Base-by-base conservation (phyloP, 257 asterid species). In the Paulownia fortunei region DNA sequence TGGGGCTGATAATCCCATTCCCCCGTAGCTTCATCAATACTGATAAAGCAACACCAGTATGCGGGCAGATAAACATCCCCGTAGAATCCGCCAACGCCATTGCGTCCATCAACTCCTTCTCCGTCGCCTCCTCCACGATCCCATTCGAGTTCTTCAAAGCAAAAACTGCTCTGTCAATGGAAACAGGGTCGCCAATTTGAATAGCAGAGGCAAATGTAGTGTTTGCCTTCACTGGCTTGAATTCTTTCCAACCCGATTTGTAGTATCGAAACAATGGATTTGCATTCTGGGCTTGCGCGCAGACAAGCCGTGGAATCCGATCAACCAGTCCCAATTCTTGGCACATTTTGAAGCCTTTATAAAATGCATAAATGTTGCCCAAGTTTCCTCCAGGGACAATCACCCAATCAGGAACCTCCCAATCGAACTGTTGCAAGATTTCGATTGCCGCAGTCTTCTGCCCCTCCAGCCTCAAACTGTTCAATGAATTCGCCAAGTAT, bases 341-440 rank as follows among this genome's bases (percentile, higher is more conserved):
- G 55, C 94, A 89, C 94, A 86, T 85, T 52, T 81, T 72, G 88
- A 89, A 89, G 0, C 92, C 92, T 65, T 89, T 89, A 73, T 87
- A 87, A 18, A 89, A 89, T 0, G 94, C 92, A 55, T 87, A 87
- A 0, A 87, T 89, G 32, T 87, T 89, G 10, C 90, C 90, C 8
- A 89, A 51, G 62, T 89, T 89, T 15, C 94, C 94, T 0, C 92
- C 89, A 0, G 90, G 94, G 16, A 87, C 80, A 5, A 89, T 87
- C 0, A 89, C 94, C 92, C 94, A 89, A 78, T 87, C 93, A 4
- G 93, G 93, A 0, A 89, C 93, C 41, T 87, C 81, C 93, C 91
- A 89, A 59, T 87, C 79, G 62, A 89, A 89, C 46, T 89, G 94
- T 52, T 87, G 94, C 19, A 89, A 7, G 1, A 89, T 87, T 60